A percentile compares a stretch with the other conserved stretches of the same genome.
phyloP scores from a whole-genome alignment of 805 yeast genomes.

The Starmerella sirachaensis region DNA sequence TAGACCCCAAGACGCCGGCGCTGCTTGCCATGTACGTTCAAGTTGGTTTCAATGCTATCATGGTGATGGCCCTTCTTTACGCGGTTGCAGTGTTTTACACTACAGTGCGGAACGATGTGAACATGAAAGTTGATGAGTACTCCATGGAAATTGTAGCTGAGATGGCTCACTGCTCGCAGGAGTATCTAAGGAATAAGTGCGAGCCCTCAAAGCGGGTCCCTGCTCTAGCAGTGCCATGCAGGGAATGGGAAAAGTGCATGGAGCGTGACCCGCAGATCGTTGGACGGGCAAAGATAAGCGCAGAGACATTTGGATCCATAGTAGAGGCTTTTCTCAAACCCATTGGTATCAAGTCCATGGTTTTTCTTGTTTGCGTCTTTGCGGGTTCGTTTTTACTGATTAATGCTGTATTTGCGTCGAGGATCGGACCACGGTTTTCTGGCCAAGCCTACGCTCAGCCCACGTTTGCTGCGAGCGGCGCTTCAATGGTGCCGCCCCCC shows the following conservation, averaged over 20 bases:
- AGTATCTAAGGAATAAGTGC: conserved; percentile 65
- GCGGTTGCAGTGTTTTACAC: conserved; percentile 40
- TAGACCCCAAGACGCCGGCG: conserved; percentile 34
- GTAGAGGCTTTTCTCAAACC: conserved; percentile 64
- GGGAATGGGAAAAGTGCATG: conserved; percentile 73
- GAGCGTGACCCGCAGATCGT: conserved; percentile 55
- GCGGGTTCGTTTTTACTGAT: conserved; percentile 26
- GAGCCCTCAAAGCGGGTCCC: conserved; percentile 53
- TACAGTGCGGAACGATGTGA: conserved; percentile 58
- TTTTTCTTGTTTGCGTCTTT: conserved; percentile 25
- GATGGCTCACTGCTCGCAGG: conserved; percentile 55
- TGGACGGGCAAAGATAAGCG: conserved; percentile 61
- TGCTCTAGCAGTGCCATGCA: conserved; percentile 57
- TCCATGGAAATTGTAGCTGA: conserved; percentile 49
- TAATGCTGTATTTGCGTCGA: conserved; percentile 25
- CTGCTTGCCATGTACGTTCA: conserved; percentile 53
- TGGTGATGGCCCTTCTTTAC: conserved; percentile 42
- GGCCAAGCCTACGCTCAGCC: neutral
- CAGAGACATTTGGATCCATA: conserved; percentile 73
- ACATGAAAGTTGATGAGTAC: conserved; percentile 52
- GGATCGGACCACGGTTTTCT: conserved; percentile 19
- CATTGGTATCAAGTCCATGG: conserved; percentile 56
- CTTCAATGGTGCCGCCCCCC: neutral
- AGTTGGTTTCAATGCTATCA: conserved; percentile 42
- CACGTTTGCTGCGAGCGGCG: neutral